These are phyloP conservation scores for Pelargonium fulgidum DNA, from an alignment of 441 rosid genomes.

Conservation along the genomic window DNA sequence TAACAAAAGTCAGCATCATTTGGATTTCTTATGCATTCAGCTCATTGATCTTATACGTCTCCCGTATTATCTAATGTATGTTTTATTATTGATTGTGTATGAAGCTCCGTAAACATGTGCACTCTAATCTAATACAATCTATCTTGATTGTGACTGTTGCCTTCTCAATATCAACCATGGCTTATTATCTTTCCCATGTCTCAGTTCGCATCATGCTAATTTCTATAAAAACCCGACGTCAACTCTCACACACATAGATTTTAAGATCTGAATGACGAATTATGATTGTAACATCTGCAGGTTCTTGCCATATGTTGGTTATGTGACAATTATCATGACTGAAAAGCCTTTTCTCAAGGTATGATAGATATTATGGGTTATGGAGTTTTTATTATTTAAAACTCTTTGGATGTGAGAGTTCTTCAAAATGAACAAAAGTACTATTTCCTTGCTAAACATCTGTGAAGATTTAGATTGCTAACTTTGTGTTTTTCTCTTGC, in stretches of 20 bases:
- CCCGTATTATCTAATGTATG: background rate
- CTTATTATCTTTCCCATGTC: no score
- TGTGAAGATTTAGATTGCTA: background rate
- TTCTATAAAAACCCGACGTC: no score
- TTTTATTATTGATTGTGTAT: background rate
- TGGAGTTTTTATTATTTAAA: no score
- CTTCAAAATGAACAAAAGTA: background rate
- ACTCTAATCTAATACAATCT: no score
- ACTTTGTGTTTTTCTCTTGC: slow-evolving; percentile 20
- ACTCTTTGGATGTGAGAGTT: background rate
- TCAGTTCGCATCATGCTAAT: no score
- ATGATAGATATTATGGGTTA: slow-evolving; percentile 10
- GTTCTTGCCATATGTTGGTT: slow-evolving; percentile 85
- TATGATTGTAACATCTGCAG: slow-evolving; percentile 30
- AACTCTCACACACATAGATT: no score
- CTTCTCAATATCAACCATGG: no score
- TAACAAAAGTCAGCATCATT: background rate
- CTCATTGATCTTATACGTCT: background rate
- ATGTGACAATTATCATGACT: slow-evolving; percentile 89
- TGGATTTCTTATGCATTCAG: background rate
- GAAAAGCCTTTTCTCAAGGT: slow-evolving; percentile 94
- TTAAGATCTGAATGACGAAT: background rate
- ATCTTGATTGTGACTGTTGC: no score
- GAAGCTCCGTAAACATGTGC: background rate
- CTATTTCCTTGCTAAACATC: background rate